A percentile compares a stretch with the other conserved stretches of the same genome.
Evolutionary conservation across 768 basidiomycete genomes (phyloP).

Genomic region (Lentinula raphanica): DNA sequence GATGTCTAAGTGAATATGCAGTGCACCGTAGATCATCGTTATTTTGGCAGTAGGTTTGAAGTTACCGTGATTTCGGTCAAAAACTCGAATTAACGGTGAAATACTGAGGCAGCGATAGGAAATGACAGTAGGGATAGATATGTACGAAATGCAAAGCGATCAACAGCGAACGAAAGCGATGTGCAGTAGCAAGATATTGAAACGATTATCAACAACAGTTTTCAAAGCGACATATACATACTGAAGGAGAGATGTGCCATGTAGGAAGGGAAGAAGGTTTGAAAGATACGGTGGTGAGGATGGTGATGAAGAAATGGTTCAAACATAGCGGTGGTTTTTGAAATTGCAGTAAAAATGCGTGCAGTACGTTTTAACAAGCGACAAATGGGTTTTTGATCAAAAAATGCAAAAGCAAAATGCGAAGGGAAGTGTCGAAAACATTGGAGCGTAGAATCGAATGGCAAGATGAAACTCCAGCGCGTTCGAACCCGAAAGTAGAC

Average conservation of each 20-base stretch:
- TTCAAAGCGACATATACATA: background rate
- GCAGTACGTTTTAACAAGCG: background rate
- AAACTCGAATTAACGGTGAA: no score
- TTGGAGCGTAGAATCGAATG: background rate
- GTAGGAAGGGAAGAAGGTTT: background rate
- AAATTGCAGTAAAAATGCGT: slow-evolving; percentile 3
- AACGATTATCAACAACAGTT: background rate
- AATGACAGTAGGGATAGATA: slow-evolving; percentile 1
- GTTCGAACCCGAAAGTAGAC: background rate
- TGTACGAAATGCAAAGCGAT: background rate
- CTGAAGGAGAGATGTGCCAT: background rate
- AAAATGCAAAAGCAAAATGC: background rate
- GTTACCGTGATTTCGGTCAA: no score
- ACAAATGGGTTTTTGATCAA: background rate
- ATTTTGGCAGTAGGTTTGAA: no score
- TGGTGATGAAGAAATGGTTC: background rate
- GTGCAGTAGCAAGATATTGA: background rate
- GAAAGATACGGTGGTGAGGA: background rate
- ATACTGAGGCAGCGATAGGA: no score
- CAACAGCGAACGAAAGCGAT: background rate
- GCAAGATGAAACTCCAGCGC: background rate
- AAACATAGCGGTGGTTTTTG: background rate
- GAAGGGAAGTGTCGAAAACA: background rate
- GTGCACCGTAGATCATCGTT: no score
- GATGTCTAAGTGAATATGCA: no score